phyloP scores from a whole-genome alignment of 2,329 filamentous ascomycete species.

The Pseudocercospora vitis region DNA sequence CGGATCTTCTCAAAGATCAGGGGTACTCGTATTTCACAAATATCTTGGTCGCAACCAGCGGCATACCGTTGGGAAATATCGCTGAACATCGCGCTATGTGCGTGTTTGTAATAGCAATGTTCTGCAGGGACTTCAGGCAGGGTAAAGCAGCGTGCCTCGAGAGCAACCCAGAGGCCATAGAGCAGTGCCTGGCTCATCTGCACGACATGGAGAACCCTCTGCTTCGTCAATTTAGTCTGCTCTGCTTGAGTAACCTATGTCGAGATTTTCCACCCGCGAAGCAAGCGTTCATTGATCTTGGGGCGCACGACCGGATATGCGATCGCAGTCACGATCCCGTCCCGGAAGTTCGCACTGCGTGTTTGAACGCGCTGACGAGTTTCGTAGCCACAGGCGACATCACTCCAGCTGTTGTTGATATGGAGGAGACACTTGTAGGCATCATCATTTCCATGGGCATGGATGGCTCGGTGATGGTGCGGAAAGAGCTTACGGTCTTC shows the following conservation, averaged over 20 bases:
- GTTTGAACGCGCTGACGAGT: conserved; percentile 88
- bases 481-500: conserved; percentile 90
- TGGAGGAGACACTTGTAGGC: conserved; percentile 83
- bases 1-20: conserved; percentile 92
- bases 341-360: conserved; percentile 88
- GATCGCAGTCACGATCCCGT: conserved; percentile 80
- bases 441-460: conserved; percentile 87
- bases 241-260: conserved; percentile 96
- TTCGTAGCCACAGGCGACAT: conserved; percentile 76
- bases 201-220: conserved; percentile 84
- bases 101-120: conserved; percentile 94
- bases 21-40: conserved; percentile 96
- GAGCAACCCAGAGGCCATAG: conserved; percentile 83
- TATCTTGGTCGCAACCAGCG: conserved; percentile 72
- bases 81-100: conserved; percentile 99
- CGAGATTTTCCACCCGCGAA: conserved; percentile 87
- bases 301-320: conserved; percentile 78
- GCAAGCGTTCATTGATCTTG: conserved; percentile 89
- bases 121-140: conserved; percentile 91
- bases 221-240: conserved; percentile 89
- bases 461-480: conserved; percentile 90
- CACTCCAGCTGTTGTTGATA: conserved; percentile 17
- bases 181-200: conserved; percentile 80
- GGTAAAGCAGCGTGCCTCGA: conserved; percentile 90
- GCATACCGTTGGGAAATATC: conserved; percentile 80